phyloP scores from a whole-genome alignment of 805 yeast species.

The Tanozyma kutaoensis region DNA sequence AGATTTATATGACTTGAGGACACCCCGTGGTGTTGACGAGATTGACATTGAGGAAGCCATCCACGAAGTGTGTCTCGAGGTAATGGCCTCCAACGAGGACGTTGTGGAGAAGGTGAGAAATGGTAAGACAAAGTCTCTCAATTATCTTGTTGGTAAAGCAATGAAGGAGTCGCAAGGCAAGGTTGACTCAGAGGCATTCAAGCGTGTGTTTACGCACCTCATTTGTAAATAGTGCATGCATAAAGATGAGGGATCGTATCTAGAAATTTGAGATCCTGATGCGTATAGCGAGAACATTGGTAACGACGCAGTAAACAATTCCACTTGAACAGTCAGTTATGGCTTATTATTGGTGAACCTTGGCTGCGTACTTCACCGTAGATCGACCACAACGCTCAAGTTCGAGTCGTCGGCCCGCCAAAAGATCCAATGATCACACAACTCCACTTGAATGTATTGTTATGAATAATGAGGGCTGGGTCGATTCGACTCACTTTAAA shows the following conservation, averaged over 20 bases:
- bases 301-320: too few relatives aligned
- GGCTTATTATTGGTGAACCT: too few relatives aligned
- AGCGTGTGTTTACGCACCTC: too few relatives aligned
- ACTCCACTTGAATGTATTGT: background rate
- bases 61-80: constrained; percentile 28
- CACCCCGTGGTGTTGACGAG: constrained; percentile 13
- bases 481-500: too few relatives aligned
- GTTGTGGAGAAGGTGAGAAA: constrained; percentile 41
- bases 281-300: too few relatives aligned
- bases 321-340: too few relatives aligned
- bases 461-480: background rate
- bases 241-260: too few relatives aligned
- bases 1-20: constrained; percentile 35
- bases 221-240: too few relatives aligned
- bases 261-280: too few relatives aligned
- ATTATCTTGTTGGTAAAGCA: constrained; percentile 71
- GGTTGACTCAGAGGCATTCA: constrained; percentile 21
- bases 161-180: constrained; percentile 71
- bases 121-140: constrained; percentile 59
- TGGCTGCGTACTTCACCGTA: too few relatives aligned
- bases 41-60: constrained; percentile 21
- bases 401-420: too few relatives aligned
- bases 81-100: constrained; percentile 32
- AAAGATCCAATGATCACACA: constrained; percentile 4
- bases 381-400: too few relatives aligned